A percentile compares a stretch with the other conserved stretches of the same genome.
Evolutionary conservation across 352 stramenopile genomes (phyloP).

Genomic region (Pythium pectinolyticum): DNA sequence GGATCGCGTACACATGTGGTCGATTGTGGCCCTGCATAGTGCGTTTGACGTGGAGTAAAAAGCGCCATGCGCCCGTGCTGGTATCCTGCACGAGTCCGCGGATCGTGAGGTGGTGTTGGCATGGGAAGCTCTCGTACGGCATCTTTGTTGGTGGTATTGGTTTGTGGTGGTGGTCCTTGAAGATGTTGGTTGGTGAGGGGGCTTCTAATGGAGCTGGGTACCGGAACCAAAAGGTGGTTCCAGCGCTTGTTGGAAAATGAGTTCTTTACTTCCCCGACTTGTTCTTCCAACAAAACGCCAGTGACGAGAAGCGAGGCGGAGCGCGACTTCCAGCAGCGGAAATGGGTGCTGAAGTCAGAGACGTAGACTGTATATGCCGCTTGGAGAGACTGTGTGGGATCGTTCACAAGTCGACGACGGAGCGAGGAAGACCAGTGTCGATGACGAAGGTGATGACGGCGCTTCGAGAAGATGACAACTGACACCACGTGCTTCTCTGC

Average conservation of each 20-base stretch:
- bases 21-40: slow-evolving; percentile 30
- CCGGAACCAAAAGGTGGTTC: not conserved
- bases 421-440: no score
- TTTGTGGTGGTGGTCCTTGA: not conserved
- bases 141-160: slow-evolving; percentile 30
- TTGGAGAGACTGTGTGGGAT: no score
- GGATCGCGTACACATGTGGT: slow-evolving; percentile 52
- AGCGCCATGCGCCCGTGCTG: slow-evolving; percentile 57
- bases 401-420: no score
- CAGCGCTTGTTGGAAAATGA: not conserved
- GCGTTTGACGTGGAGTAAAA: slow-evolving; percentile 58
- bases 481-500: no score
- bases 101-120: slow-evolving; percentile 59
- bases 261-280: slow-evolving; percentile 1
- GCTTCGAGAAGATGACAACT: no score
- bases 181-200: not conserved
- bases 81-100: slow-evolving; percentile 64
- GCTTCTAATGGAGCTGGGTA: not conserved
- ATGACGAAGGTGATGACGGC: no score
- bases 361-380: no score
- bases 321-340: no score
- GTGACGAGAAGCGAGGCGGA: not conserved
- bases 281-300: not conserved
- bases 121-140: slow-evolving; percentile 78
- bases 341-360: no score